Base-by-base conservation (phyloP, 768 basidiomycete species). In the Trametes cubensis region DNA sequence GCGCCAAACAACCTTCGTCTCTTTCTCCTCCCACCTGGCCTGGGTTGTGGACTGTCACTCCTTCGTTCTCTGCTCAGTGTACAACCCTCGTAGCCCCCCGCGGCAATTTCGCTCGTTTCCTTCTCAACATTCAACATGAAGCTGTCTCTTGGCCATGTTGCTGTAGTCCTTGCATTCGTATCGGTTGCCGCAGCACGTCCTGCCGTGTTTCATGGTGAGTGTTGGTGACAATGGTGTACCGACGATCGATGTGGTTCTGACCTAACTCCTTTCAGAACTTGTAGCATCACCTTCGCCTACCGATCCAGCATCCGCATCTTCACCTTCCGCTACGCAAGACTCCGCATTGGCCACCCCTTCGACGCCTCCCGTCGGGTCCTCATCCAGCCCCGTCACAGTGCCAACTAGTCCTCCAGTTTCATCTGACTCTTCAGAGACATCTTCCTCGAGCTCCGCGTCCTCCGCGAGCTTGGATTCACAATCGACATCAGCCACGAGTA, bases 21-120 rank as follows among this genome's bases (percentile, higher is more conserved):
- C 41, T 53, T 40, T 52, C 45, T 42, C 62, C 26, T 52, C 44
- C 38, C n/a, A 21, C 47, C 39, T 38, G 21, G 14, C 41, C 30
- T 50, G 48, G 58, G 54, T 38, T 28, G 47, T 56, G 61, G 61
- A 46, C 48, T 57, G 38, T 57, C 63, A 56, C 53, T 64, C 63
- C 26, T 64, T 64, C 48, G 58, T 57, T 45, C 49, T 52, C 48
- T 20, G 54, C 44, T 7, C 15, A 21, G 18, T 25, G 45, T 34
- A 44, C 18, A 30, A 18, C 46, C 42, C 17, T 55, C 21, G n/a
- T 42, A 13, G 26, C 13, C 8, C n/a, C 28, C 7, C 13, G 41
- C 26, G 14, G 17, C 23, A n/a, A 23, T 30, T 48, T 30, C 40
- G 10, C 45, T 51, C 49, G 34, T 51, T 34, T 10, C 21, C 18